Percentiles rank a stretch among this genome's conserved stretches.
These are phyloP conservation scores for Pseudogymnoascus sp. DNA, from an alignment of 2,329 filamentous ascomycete genomes.

Conservation along the genomic window DNA sequence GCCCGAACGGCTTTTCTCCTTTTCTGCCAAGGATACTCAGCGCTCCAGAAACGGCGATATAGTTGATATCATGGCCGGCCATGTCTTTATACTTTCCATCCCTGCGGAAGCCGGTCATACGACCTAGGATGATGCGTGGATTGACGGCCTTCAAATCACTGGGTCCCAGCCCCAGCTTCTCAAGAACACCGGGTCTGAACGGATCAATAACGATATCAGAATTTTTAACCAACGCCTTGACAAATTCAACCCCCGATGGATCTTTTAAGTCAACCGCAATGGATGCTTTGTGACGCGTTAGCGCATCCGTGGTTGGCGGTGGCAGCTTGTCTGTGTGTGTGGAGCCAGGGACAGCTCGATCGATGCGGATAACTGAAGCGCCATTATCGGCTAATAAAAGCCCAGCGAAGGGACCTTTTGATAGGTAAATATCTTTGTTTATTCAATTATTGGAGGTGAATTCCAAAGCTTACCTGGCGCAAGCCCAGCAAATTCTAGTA, in stretches of 20 bases:
- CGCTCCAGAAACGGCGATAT: conserved; percentile 79
- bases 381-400: conserved; percentile 85
- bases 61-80: conserved; percentile 96
- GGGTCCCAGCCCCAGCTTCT: conserved; percentile 72
- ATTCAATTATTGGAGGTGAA: neutral
- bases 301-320: conserved; percentile 55
- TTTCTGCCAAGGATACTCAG: conserved; percentile 65
- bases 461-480: conserved; percentile 39
- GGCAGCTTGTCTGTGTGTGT: conserved; percentile 31
- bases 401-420: conserved; percentile 72
- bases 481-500: conserved; percentile 57
- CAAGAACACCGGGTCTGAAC: conserved; percentile 83
- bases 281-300: conserved; percentile 73
- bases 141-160: conserved; percentile 56
- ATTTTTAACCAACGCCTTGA: conserved; percentile 53
- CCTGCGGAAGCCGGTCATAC: conserved; percentile 83
- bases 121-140: conserved; percentile 67
- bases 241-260: conserved; percentile 49
- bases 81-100: conserved; percentile 79
- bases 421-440: neutral
- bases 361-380: conserved; percentile 78
- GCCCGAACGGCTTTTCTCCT: conserved; percentile 64
- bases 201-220: conserved; percentile 86
- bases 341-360: conserved; percentile 47
- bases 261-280: conserved; percentile 74